Percentiles rank a stretch among this genome's conserved stretches.
Evolutionary conservation across 2,329 filamentous ascomycete species (phyloP).

Genomic region (Chaetomiaceae sp.): DNA sequence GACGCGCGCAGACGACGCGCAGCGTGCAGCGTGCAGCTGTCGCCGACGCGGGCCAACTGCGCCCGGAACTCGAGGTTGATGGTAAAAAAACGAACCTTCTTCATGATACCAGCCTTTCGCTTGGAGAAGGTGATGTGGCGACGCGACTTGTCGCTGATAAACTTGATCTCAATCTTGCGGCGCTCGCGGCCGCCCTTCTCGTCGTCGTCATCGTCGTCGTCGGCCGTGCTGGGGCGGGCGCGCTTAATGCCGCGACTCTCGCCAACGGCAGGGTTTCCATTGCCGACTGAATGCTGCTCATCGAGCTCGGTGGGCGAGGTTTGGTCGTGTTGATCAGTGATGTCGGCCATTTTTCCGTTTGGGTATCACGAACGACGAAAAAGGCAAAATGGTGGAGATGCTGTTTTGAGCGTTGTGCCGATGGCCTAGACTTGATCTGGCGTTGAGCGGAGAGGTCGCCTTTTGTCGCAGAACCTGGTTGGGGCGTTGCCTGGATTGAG

Average conservation of each 20-base stretch:
- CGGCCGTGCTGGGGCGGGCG: constrained; percentile 71
- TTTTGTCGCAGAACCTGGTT: constrained; percentile 54
- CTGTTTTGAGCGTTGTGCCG: constrained; percentile 62
- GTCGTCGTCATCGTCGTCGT: constrained; percentile 96
- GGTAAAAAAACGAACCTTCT: constrained; percentile 69
- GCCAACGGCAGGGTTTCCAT: constrained; percentile 60
- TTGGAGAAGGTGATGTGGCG: constrained; percentile 99
- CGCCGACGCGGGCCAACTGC: background rate
- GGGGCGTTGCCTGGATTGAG: constrained; percentile 47
- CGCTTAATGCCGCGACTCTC: constrained; percentile 87
- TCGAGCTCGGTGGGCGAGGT: constrained; percentile 70
- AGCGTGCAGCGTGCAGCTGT: constrained; percentile 17
- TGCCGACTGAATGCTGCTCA: constrained; percentile 66
- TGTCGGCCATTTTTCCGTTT: constrained; percentile 64
- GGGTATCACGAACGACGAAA: constrained; percentile 49
- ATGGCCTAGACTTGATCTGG: constrained; percentile 64
- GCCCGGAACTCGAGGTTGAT: background rate
- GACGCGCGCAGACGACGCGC: no score
- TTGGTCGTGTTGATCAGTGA: constrained; percentile 73
- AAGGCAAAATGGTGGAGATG: constrained; percentile 57
- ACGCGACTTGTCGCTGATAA: constrained; percentile 99
- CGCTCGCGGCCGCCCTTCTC: constrained; percentile 97
- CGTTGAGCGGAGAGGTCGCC: constrained; percentile 49
- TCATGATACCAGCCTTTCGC: constrained; percentile 99
- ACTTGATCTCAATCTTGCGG: constrained; percentile 99